Percentiles rank a stretch among this genome's conserved stretches.
Evolutionary conservation across 2,329 filamentous ascomycete species (phyloP).

Genomic region (Penicillium sp.): DNA sequence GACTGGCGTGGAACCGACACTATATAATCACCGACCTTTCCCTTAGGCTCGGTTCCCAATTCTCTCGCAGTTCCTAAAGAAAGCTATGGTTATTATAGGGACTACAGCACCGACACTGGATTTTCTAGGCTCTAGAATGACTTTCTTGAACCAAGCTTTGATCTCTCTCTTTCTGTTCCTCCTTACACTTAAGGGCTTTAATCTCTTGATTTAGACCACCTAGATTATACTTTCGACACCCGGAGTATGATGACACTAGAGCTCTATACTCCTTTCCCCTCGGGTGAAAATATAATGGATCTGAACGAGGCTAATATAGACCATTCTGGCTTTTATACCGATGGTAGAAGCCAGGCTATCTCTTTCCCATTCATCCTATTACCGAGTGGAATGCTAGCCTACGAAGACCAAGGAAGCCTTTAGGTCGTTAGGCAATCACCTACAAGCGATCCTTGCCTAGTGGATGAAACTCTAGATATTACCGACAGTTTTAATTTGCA

Average conservation of each 20-base stretch:
- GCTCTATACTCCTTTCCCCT: background rate
- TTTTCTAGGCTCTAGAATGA: background rate
- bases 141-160: background rate
- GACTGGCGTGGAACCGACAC: background rate
- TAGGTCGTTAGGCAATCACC: background rate
- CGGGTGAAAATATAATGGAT: background rate
- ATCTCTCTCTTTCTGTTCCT: background rate
- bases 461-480: background rate
- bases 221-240: background rate
- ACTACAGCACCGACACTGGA: background rate
- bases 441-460: background rate
- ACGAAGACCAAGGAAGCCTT: background rate
- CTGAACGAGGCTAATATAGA: background rate
- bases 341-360: no score
- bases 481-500: background rate
- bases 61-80: background rate
- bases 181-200: background rate
- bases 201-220: background rate
- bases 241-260: background rate
- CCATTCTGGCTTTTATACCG: no score
- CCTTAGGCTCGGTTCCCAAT: background rate
- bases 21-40: background rate
- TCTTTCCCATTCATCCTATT: no score
- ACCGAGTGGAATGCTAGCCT: no score
- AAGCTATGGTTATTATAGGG: background rate